Percentiles rank a stretch among this genome's conserved stretches.
These are phyloP conservation scores for Cnidoscolus chayamansa DNA, from an alignment of 441 rosid species.

Conservation along the genomic window DNA sequence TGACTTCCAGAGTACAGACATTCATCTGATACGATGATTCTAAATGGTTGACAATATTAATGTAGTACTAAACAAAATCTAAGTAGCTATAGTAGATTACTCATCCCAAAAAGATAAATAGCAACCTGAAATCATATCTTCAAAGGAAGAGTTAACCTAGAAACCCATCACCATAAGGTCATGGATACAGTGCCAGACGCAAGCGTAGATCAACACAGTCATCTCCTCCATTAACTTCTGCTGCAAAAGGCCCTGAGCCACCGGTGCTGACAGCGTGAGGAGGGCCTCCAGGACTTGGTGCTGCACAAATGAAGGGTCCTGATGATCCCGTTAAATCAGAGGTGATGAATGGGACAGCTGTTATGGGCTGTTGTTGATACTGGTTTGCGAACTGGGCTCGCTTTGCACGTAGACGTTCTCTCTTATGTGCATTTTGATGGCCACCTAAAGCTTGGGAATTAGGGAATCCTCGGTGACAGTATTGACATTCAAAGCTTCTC, in stretches of 20 bases:
- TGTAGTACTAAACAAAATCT: too few relatives aligned
- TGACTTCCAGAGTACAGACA: too few relatives aligned
- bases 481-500: constrained; percentile 44
- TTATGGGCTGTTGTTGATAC: constrained; percentile 6
- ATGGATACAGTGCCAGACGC: constrained; percentile 16
- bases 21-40: too few relatives aligned
- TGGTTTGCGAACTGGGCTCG: constrained; percentile 6
- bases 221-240: not conserved
- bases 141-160: too few relatives aligned
- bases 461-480: constrained; percentile 40
- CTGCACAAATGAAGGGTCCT: constrained; percentile 1
- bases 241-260: not conserved
- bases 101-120: too few relatives aligned
- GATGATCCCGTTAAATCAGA: constrained; percentile 17
- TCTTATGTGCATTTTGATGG: constrained; percentile 49
- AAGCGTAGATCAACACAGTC: constrained; percentile 23
- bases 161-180: not conserved
- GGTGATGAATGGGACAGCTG: constrained; percentile 4
- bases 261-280: too few relatives aligned
- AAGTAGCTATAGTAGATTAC: too few relatives aligned
- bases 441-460: constrained; percentile 53
- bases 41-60: too few relatives aligned
- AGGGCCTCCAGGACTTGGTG: not conserved
- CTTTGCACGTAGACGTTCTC: constrained; percentile 42
- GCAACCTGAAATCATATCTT: too few relatives aligned